Evolutionary conservation across 352 stramenopile species (phyloP).

Genomic region (Phytophthora agathidicida): DNA sequence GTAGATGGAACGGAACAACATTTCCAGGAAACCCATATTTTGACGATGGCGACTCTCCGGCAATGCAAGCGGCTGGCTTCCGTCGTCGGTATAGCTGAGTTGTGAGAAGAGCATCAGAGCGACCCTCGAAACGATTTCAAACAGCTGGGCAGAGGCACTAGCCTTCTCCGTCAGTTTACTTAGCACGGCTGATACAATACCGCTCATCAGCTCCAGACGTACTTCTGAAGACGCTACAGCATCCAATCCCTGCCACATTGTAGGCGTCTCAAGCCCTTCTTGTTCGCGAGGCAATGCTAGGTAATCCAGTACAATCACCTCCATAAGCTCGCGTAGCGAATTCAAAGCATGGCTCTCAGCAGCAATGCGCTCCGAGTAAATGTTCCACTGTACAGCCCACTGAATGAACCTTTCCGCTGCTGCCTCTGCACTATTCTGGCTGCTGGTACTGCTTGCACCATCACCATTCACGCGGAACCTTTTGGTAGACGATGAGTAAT

Average conservation of each 20-base stretch:
- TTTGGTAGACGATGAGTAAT: slow-evolving; percentile 53
- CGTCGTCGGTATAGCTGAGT: slow-evolving; percentile 35
- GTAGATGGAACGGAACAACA: slow-evolving; percentile 68
- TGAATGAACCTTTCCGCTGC: slow-evolving; percentile 60
- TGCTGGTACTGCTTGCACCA: slow-evolving; percentile 36
- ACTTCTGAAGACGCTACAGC: slow-evolving; percentile 61
- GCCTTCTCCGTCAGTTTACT: slow-evolving; percentile 64
- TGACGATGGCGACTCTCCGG: slow-evolving; percentile 52
- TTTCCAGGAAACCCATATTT: slow-evolving; percentile 59
- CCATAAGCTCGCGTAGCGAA: slow-evolving; percentile 75
- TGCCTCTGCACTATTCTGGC: slow-evolving; percentile 39
- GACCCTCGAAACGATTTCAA: slow-evolving; percentile 78
- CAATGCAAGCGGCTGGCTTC: slow-evolving; percentile 24
- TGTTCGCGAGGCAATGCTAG: slow-evolving; percentile 53
- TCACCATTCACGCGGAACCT: slow-evolving; percentile 61
- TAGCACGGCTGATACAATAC: slow-evolving; percentile 65
- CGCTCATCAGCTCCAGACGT: slow-evolving; percentile 62
- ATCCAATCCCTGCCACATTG: slow-evolving; percentile 74
- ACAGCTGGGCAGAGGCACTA: slow-evolving; percentile 66
- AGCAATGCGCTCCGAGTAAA: slow-evolving; percentile 83
- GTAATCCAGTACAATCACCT: slow-evolving; percentile 84
- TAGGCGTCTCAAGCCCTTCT: slow-evolving; percentile 31
- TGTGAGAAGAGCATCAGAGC: slow-evolving; percentile 68
- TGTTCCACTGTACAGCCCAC: slow-evolving; percentile 86
- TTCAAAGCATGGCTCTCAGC: slow-evolving; percentile 83